phyloP scores from a whole-genome alignment of 371 early-diverging fungal species.

The Mucor sp. region DNA sequence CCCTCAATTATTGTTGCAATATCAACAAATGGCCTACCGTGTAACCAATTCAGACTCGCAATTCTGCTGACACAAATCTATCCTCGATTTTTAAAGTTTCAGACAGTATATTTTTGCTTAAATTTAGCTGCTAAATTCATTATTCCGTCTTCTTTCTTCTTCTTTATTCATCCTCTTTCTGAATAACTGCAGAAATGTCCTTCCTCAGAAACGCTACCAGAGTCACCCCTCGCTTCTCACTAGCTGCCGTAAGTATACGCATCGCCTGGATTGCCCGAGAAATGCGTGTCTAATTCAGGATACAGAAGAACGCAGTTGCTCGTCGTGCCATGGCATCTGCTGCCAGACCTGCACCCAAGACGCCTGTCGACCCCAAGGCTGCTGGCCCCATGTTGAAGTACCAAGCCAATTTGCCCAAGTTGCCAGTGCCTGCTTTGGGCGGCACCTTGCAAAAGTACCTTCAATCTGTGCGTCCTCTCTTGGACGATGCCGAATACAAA shows the following conservation, averaged over 20 bases:
- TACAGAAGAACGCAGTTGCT: conserved; percentile 9
- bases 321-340: conserved; percentile 17
- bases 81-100: conserved; percentile 4
- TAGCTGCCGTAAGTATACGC: conserved; percentile 23
- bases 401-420: conserved; percentile 74
- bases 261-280: neutral
- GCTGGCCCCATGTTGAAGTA: conserved; percentile 65
- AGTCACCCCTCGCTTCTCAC: conserved; percentile 19
- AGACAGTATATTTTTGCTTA: neutral
- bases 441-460: conserved; percentile 84
- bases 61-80: conserved; percentile 28
- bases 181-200: conserved; percentile 13
- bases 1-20: conserved; percentile 13
- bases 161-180: conserved; percentile 2
- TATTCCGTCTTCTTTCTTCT: conserved; percentile 10
- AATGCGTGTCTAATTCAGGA: neutral
- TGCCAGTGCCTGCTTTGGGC: conserved; percentile 88
- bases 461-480: conserved; percentile 74
- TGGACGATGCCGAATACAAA: conserved; percentile 72
- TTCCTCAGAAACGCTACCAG: conserved; percentile 16
- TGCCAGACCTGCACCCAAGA: conserved; percentile 37
- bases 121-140: conserved; percentile 4
- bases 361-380: conserved; percentile 46
- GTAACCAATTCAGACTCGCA: conserved; percentile 9
- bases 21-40: conserved; percentile 1